These are phyloP conservation scores for thale cress (Arabidopsis thaliana) DNA, from an alignment of 345 rosid species.

Conservation along the genomic window TAIR10.1 NC_003070.9:7600001-7600500, in stretches of 20 bases:
- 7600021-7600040: constrained; percentile 78
- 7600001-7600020: constrained; percentile 4
- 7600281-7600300: too few relatives aligned
- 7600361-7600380: background rate
- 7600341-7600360: constrained; percentile 24
- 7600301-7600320: background rate
- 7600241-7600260: background rate
- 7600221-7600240: constrained; percentile 9
- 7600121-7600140: constrained; percentile 60
- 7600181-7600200: background rate
- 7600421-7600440: constrained; percentile 18
- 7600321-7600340: constrained; percentile 64
- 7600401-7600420: constrained; percentile 61
- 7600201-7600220: background rate
- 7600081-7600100: constrained; percentile 83
- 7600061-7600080: constrained; percentile 70
- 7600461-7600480: constrained; percentile 34
- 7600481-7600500: constrained; percentile 43
- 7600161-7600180: constrained; percentile 47
- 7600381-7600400: background rate
- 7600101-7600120: constrained; percentile 87
- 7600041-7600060: constrained; percentile 56
- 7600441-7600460: constrained; percentile 31
- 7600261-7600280: too few relatives aligned
- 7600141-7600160: constrained; percentile 54